These are phyloP conservation scores for Backusella macrospora DNA, from an alignment of 192 early-diverging fungal genomes.

Conservation along the genomic window DNA sequence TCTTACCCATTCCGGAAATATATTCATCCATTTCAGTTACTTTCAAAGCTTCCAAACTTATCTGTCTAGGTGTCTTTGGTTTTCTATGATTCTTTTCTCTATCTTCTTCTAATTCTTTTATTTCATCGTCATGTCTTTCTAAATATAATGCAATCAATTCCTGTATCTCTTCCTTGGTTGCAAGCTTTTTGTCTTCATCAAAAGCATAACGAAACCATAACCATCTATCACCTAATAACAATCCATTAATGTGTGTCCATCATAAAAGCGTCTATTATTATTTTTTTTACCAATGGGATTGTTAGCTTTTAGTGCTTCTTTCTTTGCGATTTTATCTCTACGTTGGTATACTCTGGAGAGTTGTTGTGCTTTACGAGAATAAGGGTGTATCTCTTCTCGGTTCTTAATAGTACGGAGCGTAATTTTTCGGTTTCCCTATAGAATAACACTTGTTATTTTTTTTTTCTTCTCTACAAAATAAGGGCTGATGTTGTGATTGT, in stretches of 20 bases:
- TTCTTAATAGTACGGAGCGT: conserved; percentile 64
- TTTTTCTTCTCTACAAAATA: background rate
- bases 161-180: conserved; percentile 42
- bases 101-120: conserved; percentile 43
- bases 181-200: conserved; percentile 41
- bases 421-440: conserved; percentile 47
- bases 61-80: conserved; percentile 51
- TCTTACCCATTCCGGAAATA: conserved; percentile 55
- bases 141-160: conserved; percentile 48
- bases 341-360: conserved; percentile 51
- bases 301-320: conserved; percentile 30
- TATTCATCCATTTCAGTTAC: conserved; percentile 53
- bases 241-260: no score
- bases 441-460: background rate
- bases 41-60: conserved; percentile 46
- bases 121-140: conserved; percentile 50
- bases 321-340: conserved; percentile 52
- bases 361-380: conserved; percentile 59
- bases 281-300: conserved; percentile 37
- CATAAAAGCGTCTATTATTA: background rate
- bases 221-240: conserved; percentile 53
- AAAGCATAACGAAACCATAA: conserved; percentile 59
- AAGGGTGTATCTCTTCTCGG: conserved; percentile 56
- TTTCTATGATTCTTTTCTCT: conserved; percentile 42
- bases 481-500: background rate